A percentile compares a stretch with the other conserved stretches of the same genome.
phyloP scores from a whole-genome alignment of 2,329 filamentous ascomycete genomes.

The Colletotrichum incanum region DNA sequence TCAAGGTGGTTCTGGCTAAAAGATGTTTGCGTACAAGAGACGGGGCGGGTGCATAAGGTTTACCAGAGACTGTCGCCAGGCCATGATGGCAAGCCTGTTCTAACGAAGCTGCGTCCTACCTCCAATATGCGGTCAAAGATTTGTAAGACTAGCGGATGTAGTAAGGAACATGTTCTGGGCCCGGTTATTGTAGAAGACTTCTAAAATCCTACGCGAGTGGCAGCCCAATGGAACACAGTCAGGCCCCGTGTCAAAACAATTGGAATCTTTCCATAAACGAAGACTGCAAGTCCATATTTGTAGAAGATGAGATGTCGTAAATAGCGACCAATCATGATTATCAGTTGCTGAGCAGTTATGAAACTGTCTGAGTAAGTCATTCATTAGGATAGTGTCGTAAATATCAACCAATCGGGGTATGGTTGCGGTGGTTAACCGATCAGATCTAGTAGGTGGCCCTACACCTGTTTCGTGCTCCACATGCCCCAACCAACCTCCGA shows the following conservation, averaged over 20 bases:
- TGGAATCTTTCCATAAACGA: not conserved
- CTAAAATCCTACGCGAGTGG: not conserved
- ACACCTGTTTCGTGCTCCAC: constrained; percentile 5
- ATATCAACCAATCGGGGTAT: constrained; percentile 8
- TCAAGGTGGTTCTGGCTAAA: constrained; percentile 40
- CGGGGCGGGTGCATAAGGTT: constrained; percentile 6
- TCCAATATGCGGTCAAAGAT: constrained; percentile 12
- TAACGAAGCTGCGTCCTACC: constrained; percentile 7
- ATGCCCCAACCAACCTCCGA: not conserved
- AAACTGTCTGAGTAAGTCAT: not conserved
- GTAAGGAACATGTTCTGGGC: not conserved
- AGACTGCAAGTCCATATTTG: not conserved
- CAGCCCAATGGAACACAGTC: not conserved
- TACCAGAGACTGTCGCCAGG: constrained; percentile 13
- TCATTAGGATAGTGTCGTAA: constrained; percentile 1
- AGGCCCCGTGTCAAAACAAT: not conserved
- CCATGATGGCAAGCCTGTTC: constrained; percentile 7
- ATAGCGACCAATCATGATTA: constrained; percentile 1
- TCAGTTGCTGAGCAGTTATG: not conserved
- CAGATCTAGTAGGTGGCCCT: constrained; percentile 6
- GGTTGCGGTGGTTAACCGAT: not conserved
- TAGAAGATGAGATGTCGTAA: not conserved
- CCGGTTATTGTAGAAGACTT: constrained; percentile 5
- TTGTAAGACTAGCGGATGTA: constrained; percentile 14
- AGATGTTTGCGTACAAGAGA: constrained; percentile 7